Base-by-base conservation (phyloP, 352 stramenopile species). In the Globisporangium sylvaticum region DNA sequence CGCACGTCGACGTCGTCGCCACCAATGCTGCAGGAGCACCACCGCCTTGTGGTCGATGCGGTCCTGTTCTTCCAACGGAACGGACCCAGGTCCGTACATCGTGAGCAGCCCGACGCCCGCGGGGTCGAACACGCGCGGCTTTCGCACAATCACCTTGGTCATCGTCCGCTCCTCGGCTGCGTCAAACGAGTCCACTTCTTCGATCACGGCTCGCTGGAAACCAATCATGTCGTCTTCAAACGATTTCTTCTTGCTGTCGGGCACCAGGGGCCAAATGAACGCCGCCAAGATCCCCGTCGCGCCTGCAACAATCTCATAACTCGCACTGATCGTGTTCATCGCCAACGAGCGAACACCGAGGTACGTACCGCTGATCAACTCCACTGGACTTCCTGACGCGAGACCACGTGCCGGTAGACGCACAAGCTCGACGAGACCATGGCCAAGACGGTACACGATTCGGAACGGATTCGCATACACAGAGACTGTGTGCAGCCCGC, bases 261-360 rank as follows among this genome's bases (percentile, higher is more conserved):
- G 87, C 7, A 94, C 68, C 15, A 95, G 66, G 10, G 86, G 88
- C 4, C 71, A 77, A n/a, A 92, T 66, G 14, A 95, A 55, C n/a
- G 83, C 84, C n/a, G 81, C 76, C 0, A 95, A 68, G 52, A 95
- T 91, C 2, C 84, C 88, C 0, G 84, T 90, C 18, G 81, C 84
- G 15, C 88, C 88, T 0, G 88, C 88, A 8, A 96, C 83, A 57
- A 94, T 94, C 69, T 96, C 88, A 68, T 96, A 96, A 9, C 87
- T 90, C 22, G 87, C 88, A 66, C 88, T 96, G 70, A 96, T 96
- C 4, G 83, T 89, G 62, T 96, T 96, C 88, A 95, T 96, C 1
- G 85, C 88, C 25, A 96, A 71, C 14, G 87, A 94, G 6, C 87
- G 82, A 5, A 96, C 85, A 56, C 88, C 88, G 18, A 96, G 70